These are phyloP conservation scores for Phytophthora ramorum DNA, from an alignment of 352 stramenopile species.

Conservation along the genomic window DNA sequence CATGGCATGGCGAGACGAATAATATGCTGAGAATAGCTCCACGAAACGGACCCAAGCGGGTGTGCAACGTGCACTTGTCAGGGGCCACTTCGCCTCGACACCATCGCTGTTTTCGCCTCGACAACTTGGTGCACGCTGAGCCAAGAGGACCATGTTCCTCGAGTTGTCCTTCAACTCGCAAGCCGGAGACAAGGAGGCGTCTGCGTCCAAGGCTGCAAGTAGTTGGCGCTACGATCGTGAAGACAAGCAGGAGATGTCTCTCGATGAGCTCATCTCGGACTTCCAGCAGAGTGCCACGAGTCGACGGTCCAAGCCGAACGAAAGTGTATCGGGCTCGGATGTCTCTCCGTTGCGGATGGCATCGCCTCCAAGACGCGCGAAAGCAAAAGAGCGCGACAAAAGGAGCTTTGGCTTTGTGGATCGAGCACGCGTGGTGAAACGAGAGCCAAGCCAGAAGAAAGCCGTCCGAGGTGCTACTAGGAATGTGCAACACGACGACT, in stretches of 20 bases:
- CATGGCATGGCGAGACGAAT: no score
- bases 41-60: not conserved
- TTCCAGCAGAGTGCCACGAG: conserved; percentile 49
- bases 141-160: conserved; percentile 29
- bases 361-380: conserved; percentile 24
- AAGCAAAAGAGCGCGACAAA: conserved; percentile 9
- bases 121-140: not conserved
- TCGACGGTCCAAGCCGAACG: conserved; percentile 2
- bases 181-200: conserved; percentile 9
- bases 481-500: conserved; percentile 5
- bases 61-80: not conserved
- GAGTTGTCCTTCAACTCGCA: conserved; percentile 42
- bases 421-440: conserved; percentile 1
- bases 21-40: not conserved
- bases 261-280: conserved; percentile 57
- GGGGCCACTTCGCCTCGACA: not conserved
- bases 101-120: not conserved
- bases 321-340: not conserved
- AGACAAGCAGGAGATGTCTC: conserved; percentile 33
- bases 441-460: conserved; percentile 2
- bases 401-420: conserved; percentile 11
- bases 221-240: conserved; percentile 13
- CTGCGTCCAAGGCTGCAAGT: conserved; percentile 2
- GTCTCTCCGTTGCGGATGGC: conserved; percentile 4
- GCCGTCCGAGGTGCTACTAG: not conserved